phyloP scores from a whole-genome alignment of 805 yeast species.

The Metschnikowia cerradonensis region DNA sequence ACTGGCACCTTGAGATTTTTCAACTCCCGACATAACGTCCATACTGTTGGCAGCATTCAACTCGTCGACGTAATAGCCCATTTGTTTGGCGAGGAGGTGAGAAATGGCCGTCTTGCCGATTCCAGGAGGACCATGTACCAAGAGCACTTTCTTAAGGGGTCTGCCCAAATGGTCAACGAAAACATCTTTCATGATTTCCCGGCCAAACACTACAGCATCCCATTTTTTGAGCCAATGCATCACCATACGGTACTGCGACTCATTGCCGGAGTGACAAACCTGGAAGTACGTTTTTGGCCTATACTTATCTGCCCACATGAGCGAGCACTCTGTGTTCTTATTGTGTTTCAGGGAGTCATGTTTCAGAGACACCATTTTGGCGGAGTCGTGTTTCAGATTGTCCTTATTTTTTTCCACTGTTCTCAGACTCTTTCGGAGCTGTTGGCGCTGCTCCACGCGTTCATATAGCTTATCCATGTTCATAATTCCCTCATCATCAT shows the following conservation, averaged over 20 bases:
- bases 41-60: constrained; percentile 65
- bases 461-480: constrained; percentile 17
- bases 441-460: constrained; percentile 12
- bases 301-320: constrained; percentile 40
- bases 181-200: constrained; percentile 11
- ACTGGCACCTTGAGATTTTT: constrained; percentile 11
- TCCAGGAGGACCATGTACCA: constrained; percentile 92
- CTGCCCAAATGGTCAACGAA: constrained; percentile 30
- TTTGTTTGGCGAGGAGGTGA: constrained; percentile 76
- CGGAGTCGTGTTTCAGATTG: background rate
- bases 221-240: constrained; percentile 41
- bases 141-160: constrained; percentile 52
- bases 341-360: background rate
- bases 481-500: constrained; percentile 12
- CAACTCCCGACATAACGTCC: constrained; percentile 30
- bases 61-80: constrained; percentile 78
- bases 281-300: constrained; percentile 32
- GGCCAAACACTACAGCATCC: constrained; percentile 31
- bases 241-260: constrained; percentile 34
- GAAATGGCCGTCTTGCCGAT: constrained; percentile 88
- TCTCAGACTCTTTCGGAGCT: constrained; percentile 8
- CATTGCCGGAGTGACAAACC: constrained; percentile 44
- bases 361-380: background rate
- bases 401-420: background rate
- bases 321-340: constrained; percentile 1